Evolutionary conservation across 805 yeast genomes (phyloP).

Genomic region (Candida boidinii): DNA sequence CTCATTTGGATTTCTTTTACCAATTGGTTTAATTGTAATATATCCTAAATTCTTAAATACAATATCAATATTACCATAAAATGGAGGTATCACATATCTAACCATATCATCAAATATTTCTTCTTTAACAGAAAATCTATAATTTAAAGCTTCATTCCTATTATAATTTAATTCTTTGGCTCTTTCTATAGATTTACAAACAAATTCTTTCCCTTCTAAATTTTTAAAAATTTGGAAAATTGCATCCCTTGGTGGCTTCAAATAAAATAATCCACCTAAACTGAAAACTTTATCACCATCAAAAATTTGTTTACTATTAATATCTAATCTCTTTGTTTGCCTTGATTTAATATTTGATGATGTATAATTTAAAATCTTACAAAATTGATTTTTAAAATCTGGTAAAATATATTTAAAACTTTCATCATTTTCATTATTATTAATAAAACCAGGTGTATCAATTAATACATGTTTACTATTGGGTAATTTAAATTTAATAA

Average conservation of each 20-base stretch:
- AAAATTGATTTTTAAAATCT: conserved; percentile 1
- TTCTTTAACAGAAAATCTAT: conserved; percentile 11
- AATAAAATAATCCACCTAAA: conserved; percentile 54
- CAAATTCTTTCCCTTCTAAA: conserved; percentile 31
- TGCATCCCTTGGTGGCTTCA: conserved; percentile 44
- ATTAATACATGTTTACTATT: conserved; percentile 17
- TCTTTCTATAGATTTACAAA: conserved; percentile 24
- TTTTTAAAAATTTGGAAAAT: conserved; percentile 40
- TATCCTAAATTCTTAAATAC: conserved; percentile 61
- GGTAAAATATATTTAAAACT: conserved; percentile 18
- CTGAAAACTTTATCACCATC: conserved; percentile 23
- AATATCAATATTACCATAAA: conserved; percentile 56
- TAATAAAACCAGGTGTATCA: conserved; percentile 42
- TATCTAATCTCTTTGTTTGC: conserved; percentile 2
- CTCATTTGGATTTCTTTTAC: conserved; percentile 22
- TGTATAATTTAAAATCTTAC: conserved; percentile 6
- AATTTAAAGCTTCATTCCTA: conserved; percentile 17
- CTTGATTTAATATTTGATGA: conserved; percentile 3
- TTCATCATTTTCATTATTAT: no score
- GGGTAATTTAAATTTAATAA: conserved; percentile 30
- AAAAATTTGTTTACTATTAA: conserved; percentile 10
- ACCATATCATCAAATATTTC: conserved; percentile 24
- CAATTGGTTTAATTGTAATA: conserved; percentile 52
- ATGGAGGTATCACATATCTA: conserved; percentile 60
- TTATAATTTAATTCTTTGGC: conserved; percentile 19